Conservation (phyloP, 495 filamentous ascomycete genomes). For the Podospora didyma region DNA sequence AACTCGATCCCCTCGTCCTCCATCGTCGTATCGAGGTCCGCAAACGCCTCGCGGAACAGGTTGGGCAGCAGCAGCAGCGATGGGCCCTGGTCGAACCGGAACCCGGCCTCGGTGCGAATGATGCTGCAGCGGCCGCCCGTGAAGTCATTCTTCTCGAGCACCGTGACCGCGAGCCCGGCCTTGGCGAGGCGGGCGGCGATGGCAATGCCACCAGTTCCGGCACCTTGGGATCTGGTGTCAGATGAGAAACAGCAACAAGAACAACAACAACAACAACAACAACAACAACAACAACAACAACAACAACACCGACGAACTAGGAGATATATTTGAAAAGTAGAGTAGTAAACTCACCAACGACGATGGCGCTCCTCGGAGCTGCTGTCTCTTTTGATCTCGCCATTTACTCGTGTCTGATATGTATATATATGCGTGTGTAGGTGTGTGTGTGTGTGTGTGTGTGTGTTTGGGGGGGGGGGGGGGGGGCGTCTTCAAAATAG, state of each 20-base stretch:
- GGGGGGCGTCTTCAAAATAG: no score
- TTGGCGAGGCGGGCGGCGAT: conserved; percentile 64
- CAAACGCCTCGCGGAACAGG: conserved; percentile 60
- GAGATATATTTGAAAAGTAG: no score
- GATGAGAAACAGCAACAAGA: not conserved
- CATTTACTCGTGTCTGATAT: no score
- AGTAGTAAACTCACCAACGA: conserved; percentile 15
- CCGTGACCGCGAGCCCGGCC: conserved; percentile 59
- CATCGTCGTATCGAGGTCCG: conserved; percentile 58
- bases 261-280: no score
- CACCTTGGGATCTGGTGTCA: conserved; percentile 38
- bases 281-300: no score
- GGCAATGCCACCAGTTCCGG: conserved; percentile 63
- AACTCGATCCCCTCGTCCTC: conserved; percentile 56
- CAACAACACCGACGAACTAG: no score
- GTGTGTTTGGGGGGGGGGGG: no score
- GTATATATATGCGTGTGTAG: no score
- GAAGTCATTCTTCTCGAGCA: conserved; percentile 65
- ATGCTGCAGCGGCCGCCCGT: conserved; percentile 63
- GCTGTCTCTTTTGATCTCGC: not conserved
- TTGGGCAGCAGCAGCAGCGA: conserved; percentile 64
- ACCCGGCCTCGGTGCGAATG: conserved; percentile 46
- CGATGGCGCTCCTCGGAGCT: conserved; percentile 6
- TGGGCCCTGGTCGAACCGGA: conserved; percentile 69
- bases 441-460: no score